Base-by-base conservation (phyloP, 2,329 filamentous ascomycete species). In the Lasiodiplodia gonubiensis region DNA sequence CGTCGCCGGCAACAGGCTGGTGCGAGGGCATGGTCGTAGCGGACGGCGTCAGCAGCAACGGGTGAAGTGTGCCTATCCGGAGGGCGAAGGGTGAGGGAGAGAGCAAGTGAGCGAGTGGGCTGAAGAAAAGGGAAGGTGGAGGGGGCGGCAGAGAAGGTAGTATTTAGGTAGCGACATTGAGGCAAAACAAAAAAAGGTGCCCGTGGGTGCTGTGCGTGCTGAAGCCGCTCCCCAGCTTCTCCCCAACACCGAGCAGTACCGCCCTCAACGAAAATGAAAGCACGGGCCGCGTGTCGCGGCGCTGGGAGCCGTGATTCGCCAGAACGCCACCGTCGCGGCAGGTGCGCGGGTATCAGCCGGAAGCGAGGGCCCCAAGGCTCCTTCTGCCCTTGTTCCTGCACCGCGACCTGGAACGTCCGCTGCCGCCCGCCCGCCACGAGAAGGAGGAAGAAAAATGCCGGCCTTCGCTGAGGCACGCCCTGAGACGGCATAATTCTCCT, bases 21-120 rank as follows among this genome's bases (percentile, higher is more conserved):
- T 82, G 81, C 53, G 84, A 85, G 74, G 83, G 82, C 84, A 86
- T 86, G 71, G 61, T 77, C 66, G 27, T 11, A 49, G 65, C 37
- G 55, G n/a, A 18, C 30, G 46, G 59, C 46, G 33, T 53, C 49
- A 52, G 65, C 57, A 46, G 49, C 42, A 33, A 35, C 18, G 33
- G 14, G 5, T 55, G 46, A 48, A 67, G 66, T 11, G 14, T 46
- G 66, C 37, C 33, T 53, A 16, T 42, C 35, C 54, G 12, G 18
- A 14, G 7, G 48, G n/a, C 59, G n/a, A 59, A 14, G 14, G 42
- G 37, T 18, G 39, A 21, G 35, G 12, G 42, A 25, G n/a, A 16
- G 51, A 35, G 46, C 18, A 23, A 37, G n/a, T 60, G 64, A 67
- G 48, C 39, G 39, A 71, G 71, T 68, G 55, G 69, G 70, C 64